These are phyloP conservation scores for Discostella pseudostelligera DNA, from an alignment of 108 stramenopile genomes.

Conservation along the genomic window DNA sequence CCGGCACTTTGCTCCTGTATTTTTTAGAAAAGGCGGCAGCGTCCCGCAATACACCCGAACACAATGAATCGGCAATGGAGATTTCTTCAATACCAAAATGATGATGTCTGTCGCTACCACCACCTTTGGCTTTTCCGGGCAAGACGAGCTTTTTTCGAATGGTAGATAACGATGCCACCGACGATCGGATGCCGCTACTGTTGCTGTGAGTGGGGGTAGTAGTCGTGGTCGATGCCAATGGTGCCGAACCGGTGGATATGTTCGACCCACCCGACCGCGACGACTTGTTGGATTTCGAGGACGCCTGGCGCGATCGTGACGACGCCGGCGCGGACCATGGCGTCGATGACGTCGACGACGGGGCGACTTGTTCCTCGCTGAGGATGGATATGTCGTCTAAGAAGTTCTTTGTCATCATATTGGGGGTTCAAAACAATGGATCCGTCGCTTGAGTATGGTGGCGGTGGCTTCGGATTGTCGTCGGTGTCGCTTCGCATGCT, in stretches of 20 bases:
- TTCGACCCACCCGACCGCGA: too few species aligned
- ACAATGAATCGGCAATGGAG: background rate
- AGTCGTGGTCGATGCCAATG: too few species aligned
- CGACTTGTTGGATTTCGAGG: background rate
- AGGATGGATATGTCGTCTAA: background rate
- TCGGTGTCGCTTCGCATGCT: background rate
- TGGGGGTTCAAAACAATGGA: background rate
- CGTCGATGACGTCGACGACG: constrained; percentile 8
- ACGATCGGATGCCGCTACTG: background rate
- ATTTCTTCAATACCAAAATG: background rate
- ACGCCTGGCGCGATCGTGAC: background rate
- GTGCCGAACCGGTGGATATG: too few species aligned
- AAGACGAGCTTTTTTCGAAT: background rate
- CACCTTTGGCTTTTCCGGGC: background rate
- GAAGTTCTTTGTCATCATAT: background rate
- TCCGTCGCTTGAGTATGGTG: background rate
- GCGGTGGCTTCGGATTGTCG: background rate
- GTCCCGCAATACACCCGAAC: background rate
- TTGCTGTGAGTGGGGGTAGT: too few species aligned
- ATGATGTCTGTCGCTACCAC: too few species aligned
- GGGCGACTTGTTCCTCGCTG: background rate
- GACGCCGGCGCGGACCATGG: background rate
- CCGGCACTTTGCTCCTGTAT: too few species aligned
- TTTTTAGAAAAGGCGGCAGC: background rate
- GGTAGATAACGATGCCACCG: background rate